phyloP scores from a whole-genome alignment of 163 green algal species.

The Volvox carteri region DNA sequence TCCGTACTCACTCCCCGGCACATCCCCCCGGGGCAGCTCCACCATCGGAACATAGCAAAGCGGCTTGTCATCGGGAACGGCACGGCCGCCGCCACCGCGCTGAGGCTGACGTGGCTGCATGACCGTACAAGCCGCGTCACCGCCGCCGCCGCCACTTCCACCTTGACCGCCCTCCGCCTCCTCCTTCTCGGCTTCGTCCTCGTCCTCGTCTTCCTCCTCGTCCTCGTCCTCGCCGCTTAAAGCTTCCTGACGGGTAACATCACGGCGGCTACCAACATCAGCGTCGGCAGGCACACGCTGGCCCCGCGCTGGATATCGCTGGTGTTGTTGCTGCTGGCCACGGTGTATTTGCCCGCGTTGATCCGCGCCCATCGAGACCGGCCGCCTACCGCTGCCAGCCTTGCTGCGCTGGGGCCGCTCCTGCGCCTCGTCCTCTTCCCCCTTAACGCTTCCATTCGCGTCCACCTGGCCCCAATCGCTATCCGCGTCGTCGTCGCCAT shows the following conservation, averaged over 20 bases:
- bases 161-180: no score
- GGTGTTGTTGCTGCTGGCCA: neutral
- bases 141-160: neutral
- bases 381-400: neutral
- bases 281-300: neutral
- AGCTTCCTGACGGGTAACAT: neutral
- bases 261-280: neutral
- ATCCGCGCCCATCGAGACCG: neutral
- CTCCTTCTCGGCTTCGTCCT: neutral
- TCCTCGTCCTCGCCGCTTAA: neutral
- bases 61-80: slow-evolving; percentile 16
- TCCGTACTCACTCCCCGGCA: slow-evolving; percentile 51
- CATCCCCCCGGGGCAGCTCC: slow-evolving; percentile 44
- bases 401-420: neutral
- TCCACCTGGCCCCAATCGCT: neutral
- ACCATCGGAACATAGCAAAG: slow-evolving; percentile 47
- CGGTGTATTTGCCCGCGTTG: neutral
- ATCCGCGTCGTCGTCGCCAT: slow-evolving; percentile 16
- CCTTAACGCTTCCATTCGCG: no score
- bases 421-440: neutral
- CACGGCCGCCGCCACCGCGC: neutral
- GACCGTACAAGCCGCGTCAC: no score
- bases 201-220: neutral
- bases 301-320: neutral
- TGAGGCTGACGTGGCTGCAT: neutral